phyloP scores from a whole-genome alignment of 805 yeast genomes.

The Candida gorgasii region DNA sequence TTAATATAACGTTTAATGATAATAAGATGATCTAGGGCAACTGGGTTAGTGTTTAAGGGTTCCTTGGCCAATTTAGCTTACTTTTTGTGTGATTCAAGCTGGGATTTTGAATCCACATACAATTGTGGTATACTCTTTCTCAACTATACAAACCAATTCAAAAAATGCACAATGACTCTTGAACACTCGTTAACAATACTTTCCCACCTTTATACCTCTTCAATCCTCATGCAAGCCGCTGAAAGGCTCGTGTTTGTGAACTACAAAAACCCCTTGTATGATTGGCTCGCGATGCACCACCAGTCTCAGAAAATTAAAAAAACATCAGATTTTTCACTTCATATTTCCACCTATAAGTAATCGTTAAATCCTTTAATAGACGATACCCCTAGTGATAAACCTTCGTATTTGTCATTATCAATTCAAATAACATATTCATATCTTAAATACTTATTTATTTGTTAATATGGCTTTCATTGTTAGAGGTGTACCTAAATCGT shows the following conservation, averaged over 20 bases:
- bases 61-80: too few relatives aligned
- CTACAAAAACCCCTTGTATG: conserved; percentile 11
- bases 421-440: neutral
- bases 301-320: conserved; percentile 7
- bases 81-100: too few relatives aligned
- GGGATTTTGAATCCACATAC: too few relatives aligned
- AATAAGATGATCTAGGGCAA: too few relatives aligned
- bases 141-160: too few relatives aligned
- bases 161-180: too few relatives aligned
- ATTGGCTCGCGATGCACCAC: conserved; percentile 11
- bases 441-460: neutral
- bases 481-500: conserved; percentile 18
- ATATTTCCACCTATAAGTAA: neutral
- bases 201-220: too few relatives aligned
- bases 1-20: conserved; percentile 8
- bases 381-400: neutral
- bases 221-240: neutral
- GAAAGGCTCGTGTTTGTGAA: neutral
- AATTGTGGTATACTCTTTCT: too few relatives aligned
- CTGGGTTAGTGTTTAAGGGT: too few relatives aligned
- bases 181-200: too few relatives aligned
- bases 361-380: neutral
- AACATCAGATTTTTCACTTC: conserved; percentile 11
- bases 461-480: conserved; percentile 14
- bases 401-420: neutral